Base-by-base conservation (phyloP, 345 rosid species). In the Boechera divaricarpa region DNA sequence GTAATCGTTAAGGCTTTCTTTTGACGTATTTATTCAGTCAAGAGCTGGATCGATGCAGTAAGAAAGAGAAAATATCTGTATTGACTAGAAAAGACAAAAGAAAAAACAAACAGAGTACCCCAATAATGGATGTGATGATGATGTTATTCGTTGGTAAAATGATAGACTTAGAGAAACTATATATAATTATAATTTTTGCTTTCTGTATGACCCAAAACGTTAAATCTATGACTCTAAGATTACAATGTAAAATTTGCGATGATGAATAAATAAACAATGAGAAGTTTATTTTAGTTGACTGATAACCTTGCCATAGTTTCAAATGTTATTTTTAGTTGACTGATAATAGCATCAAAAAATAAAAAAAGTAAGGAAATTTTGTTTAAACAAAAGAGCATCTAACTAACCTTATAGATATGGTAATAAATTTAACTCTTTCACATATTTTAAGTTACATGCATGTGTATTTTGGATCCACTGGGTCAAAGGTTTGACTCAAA, bases 21-120 rank as follows among this genome's bases (percentile, higher is more conserved):
- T 59, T 41, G 61, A 68, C 38, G 74, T 62, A 62, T 69, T 69
- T 77, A 77, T 66, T 57, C 72, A 57, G 60, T 75, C 73, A 66
- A 66, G 58, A 66, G 6, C 26, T 28, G 24, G 59, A 18, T 45
- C 16, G 18, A 45, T 58, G 60, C n/a, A 57, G 16, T 26, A n/a
- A 26, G 73, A 48, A 75, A 48, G 49, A 67, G 60, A 67, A 73
- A 75, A 47, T 24, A 56, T 56, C 5, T 65, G 2, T 44, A 8
- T 45, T 28, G 24, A 56, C 48, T 33, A 24, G 45, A 13, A 73
- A 44, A 53, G 15, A 18, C 9, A 7, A 44, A 63, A 7, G 21
- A 15, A 38, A 28, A 48, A 21, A 32, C 35, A 36, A 1, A 13
- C 32, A 31, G 32, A 56, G 35, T n/a, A 52, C 53, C 2, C 28